These are phyloP conservation scores for Solanum chilense DNA, from an alignment of 257 asterid genomes.

Conservation along the genomic window DNA sequence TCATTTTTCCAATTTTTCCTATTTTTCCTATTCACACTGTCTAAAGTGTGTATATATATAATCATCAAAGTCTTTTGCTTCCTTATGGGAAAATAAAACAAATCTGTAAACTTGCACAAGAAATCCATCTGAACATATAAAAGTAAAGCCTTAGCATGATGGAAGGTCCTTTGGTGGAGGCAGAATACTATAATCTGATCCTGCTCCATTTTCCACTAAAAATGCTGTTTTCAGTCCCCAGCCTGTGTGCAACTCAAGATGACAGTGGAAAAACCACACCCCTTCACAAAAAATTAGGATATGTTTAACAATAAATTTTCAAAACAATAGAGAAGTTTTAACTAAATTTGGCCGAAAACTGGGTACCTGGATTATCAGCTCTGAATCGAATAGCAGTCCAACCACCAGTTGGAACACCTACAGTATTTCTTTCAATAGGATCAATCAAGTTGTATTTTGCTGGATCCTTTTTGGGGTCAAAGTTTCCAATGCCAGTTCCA, in stretches of 20 bases:
- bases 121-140: neutral
- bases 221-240: slow-evolving; percentile 65
- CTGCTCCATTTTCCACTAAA: slow-evolving; percentile 53
- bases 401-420: slow-evolving; percentile 78
- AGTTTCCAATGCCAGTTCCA: slow-evolving; percentile 63
- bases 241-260: slow-evolving; percentile 57
- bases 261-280: slow-evolving; percentile 73
- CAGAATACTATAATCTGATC: slow-evolving; percentile 26
- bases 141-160: slow-evolving; percentile 17
- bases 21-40: neutral
- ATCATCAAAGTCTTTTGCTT: neutral
- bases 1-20: neutral
- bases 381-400: slow-evolving; percentile 79
- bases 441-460: slow-evolving; percentile 46
- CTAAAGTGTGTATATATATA: neutral
- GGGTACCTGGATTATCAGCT: slow-evolving; percentile 75
- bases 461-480: slow-evolving; percentile 38
- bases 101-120: neutral
- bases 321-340: neutral
- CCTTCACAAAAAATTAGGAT: slow-evolving; percentile 14
- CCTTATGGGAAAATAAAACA: neutral
- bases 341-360: neutral
- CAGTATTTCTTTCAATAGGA: slow-evolving; percentile 70
- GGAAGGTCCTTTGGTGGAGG: slow-evolving; percentile 73
- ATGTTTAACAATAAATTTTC: neutral